Conservation (phyloP, 192 early-diverging fungal genomes). For the Cladochytrium replicatum region DNA sequence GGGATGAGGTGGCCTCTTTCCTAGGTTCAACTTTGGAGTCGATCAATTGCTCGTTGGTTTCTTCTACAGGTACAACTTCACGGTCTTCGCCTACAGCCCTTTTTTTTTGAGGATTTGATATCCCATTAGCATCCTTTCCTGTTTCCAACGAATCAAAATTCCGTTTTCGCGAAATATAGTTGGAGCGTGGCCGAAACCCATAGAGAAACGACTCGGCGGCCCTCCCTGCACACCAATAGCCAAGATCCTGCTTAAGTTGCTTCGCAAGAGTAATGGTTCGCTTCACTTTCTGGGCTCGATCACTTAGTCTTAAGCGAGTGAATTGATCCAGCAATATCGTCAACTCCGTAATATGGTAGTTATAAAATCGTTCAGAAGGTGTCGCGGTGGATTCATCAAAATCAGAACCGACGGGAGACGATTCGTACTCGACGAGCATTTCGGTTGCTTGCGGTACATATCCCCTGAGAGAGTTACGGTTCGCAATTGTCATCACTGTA, state of each 20-base stretch:
- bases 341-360: too few species aligned
- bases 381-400: too few species aligned
- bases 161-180: too few species aligned
- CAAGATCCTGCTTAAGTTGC: conserved; percentile 9
- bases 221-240: conserved; percentile 17
- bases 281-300: too few species aligned
- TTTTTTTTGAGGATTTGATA: not conserved
- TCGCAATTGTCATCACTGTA: conserved; percentile 21
- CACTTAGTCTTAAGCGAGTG: too few species aligned
- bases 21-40: conserved; percentile 9
- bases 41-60: not conserved
- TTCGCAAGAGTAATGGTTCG: too few species aligned
- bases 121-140: not conserved
- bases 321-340: too few species aligned
- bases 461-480: conserved; percentile 9
- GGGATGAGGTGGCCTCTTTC: too few species aligned
- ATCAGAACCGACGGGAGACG: too few species aligned
- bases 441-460: conserved; percentile 21
- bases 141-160: too few species aligned
- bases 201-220: conserved; percentile 8
- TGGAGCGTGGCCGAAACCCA: too few species aligned
- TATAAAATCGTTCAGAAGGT: too few species aligned
- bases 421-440: conserved; percentile 23
- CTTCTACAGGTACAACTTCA: not conserved
- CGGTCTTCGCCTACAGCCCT: not conserved